Base-by-base conservation (phyloP, 2,329 filamentous ascomycete genomes). In the Fusarium sublunatum region DNA sequence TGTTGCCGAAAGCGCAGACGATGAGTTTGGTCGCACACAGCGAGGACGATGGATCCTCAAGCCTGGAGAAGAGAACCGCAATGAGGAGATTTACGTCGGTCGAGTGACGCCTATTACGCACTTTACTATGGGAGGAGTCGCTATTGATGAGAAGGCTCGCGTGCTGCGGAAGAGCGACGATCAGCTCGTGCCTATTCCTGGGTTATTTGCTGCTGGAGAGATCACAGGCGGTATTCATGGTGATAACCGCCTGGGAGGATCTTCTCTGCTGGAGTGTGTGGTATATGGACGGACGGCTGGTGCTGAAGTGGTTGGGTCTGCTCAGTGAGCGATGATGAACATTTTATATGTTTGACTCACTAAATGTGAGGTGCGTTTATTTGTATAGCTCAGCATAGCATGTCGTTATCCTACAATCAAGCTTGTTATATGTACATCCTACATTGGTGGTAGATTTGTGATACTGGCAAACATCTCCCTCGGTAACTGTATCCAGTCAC, bases 41-140 rank as follows among this genome's bases (percentile, higher is more conserved):
- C 87, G 87, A 56, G 87, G 85, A 0, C 76, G 81, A 24, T 89
- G 87, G 87, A 75, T 62, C 1, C 69, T 88, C 13, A 74, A 70
- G 8, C 61, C 77, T 0, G 76, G 72, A 0, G 79, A 83, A 12
- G 76, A 77, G 5, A 79, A 77, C 32, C 73, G 78, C 0, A 82
- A 87, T 0, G 78, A 83, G 5, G 78, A 84, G 26, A 76, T 89
- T 1, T 87, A 84, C 57, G 72, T 88, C 0, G 87, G 86, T 0
- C 79, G 72, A 2, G 84, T 89, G 1, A 89, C 87, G 5, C 87
- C 87, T 0, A 84, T 89, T 0, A 79, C 86, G 3, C 87, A 89
- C 67, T 89, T 89, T 65, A 89, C 87, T 2, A 89, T 89, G 87
- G 87, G 87, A 5, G 87, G 87, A 1, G 86, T 83, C 0, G 76